These are phyloP conservation scores for Aspergillus kassunensis DNA, from an alignment of 495 filamentous ascomycete genomes.

Conservation along the genomic window DNA sequence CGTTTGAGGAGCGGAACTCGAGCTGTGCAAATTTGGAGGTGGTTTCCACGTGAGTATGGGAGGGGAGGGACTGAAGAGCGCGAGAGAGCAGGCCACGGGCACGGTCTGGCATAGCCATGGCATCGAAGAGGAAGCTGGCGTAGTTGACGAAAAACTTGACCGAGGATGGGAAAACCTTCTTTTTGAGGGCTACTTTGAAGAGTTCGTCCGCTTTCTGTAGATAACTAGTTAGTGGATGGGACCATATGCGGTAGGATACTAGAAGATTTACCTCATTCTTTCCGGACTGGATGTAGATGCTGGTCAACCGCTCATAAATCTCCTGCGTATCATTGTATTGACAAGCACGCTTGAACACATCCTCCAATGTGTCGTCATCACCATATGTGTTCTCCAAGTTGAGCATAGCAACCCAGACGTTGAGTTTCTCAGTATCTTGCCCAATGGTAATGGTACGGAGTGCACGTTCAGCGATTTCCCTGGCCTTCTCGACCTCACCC, in stretches of 20 bases:
- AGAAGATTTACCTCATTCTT: slow-evolving; percentile 57
- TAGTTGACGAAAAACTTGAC: slow-evolving; percentile 89
- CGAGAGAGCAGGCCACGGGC: slow-evolving; percentile 79
- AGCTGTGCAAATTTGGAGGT: slow-evolving; percentile 84
- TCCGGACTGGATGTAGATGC: slow-evolving; percentile 88
- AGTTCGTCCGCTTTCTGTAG: slow-evolving; percentile 81
- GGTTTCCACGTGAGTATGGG: slow-evolving; percentile 66
- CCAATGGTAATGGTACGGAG: slow-evolving; percentile 82
- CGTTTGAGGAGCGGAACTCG: slow-evolving; percentile 80
- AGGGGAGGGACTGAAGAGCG: slow-evolving; percentile 77
- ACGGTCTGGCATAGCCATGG: slow-evolving; percentile 59
- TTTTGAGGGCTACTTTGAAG: slow-evolving; percentile 80
- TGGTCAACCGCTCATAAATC: slow-evolving; percentile 83
- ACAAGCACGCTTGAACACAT: slow-evolving; percentile 87
- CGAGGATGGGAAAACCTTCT: slow-evolving; percentile 71
- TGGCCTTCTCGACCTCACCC: slow-evolving; percentile 78
- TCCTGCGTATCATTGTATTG: slow-evolving; percentile 90
- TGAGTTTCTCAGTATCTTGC: slow-evolving; percentile 85
- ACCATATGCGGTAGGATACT: background rate
- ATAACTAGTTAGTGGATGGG: slow-evolving; percentile 25
- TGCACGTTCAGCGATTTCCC: slow-evolving; percentile 84
- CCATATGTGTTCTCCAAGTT: slow-evolving; percentile 94
- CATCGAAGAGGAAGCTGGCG: slow-evolving; percentile 82
- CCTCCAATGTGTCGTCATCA: slow-evolving; percentile 76
- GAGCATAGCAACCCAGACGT: slow-evolving; percentile 89